Evolutionary conservation across 2,329 filamentous ascomycete genomes (phyloP), one percentile per base, ranked within the genome.

Genomic region (Cercospora sp.): DNA sequence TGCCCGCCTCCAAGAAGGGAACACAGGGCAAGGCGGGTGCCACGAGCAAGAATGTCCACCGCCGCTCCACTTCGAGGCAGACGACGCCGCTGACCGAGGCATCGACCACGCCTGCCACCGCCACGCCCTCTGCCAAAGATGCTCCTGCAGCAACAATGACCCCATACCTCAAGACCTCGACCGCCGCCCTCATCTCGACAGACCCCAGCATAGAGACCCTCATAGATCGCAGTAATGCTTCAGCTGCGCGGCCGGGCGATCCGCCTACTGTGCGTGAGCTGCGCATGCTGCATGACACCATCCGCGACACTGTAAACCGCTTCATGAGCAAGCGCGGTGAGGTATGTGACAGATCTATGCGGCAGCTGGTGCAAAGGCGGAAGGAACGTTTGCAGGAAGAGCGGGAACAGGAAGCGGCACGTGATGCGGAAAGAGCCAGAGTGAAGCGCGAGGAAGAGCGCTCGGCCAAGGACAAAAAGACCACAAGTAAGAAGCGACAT

Each of bases 11-110:
- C 62, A 79, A 79, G 71, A 77, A 76, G 64, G 73, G 74, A 67
- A 68, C 73, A 13, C 70, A 69, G 34, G 59, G 69, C 65, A 74
- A 73, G 43, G 45, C 62, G n/a, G 49, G 16, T 16, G 49, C 71
- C 34, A 66, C 66, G 26, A 66, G 84, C 69, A 85, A 63, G 30
- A 67, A 69, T 61, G 40, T 85, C 73, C 85, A 86, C 73, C 85
- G 88, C 69, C 88, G 89, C 73, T 90, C 89, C 74, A 85, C 88
- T 70, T 93, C 90, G 77, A 89, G 91, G 76, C 94, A 93, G 79
- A 92, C 90, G 40, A 94, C 91, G 16, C 92, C 91, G 40, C 72
- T 76, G 28, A 75, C 76, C 12, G 80, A 83, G 37, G 71, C 80
- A 79, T 75, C 81, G 79, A 77, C 85, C 82, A 75, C 85, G 74